Base-by-base conservation (phyloP, 192 early-diverging fungal genomes). In the Mortierella claussenii region DNA sequence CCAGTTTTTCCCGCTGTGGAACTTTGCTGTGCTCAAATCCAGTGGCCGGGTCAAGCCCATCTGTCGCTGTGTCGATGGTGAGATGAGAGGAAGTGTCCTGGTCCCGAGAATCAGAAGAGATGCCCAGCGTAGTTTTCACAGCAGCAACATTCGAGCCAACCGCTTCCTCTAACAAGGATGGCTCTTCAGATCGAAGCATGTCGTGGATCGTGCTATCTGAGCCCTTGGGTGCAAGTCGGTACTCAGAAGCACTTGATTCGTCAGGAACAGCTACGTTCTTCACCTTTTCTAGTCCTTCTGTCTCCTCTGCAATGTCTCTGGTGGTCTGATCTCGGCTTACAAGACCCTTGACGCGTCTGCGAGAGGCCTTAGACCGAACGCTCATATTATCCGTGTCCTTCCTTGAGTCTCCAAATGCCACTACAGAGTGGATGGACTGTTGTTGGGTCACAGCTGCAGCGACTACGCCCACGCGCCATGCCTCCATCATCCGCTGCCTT, bases 401-500 rank as follows among this genome's bases (percentile, higher is more conserved):
- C 27, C 71, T 47, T 9, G 54, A 58, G 7, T 62, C 73, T 12
- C 65, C 65, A 57, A 44, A 55, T 2, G 57, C 58, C 11, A 62
- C 65, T 0, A 51, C 49, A 17, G 73, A 66, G 24, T 76, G 73
- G 33, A 75, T 75, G 20, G 70, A 53, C 21, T 76, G 73, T 34
- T 76, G 73, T 31, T 76, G 73, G 10, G 58, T 62, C 57, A 76
- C 73, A 0, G 73, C 56, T 17, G 73, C 73, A 2, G 64, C 73
- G 6, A 79, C 78, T 21, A 82, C 81, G 26, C 67, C 76, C 13
- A 64, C 67, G 27, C 81, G 54, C 81, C 81, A 82, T 0, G 68
- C 67, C 43, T 82, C 81, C 81, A 82, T 70, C 57, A 69, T 75
- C 4, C 49, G 65, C 18, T 82, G 66, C 24, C 81, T 69, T 43